Evolutionary conservation across 1,139 yeast genomes (phyloP).

Genomic region (Candida sanyaensis): DNA sequence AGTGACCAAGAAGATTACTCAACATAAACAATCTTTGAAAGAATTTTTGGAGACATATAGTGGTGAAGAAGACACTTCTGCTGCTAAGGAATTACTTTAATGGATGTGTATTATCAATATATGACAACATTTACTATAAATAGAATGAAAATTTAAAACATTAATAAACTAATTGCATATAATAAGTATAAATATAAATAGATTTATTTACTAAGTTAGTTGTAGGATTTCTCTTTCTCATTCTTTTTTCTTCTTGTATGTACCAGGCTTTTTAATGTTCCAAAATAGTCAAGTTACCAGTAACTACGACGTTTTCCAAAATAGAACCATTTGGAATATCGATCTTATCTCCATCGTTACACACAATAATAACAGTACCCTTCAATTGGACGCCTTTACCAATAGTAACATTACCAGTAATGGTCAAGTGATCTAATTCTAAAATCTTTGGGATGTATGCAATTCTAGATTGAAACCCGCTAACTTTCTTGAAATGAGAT

Average conservation of each 20-base stretch:
- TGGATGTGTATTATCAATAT: not conserved
- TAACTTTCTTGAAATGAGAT: slow-evolving; percentile 92
- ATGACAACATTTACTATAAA: not conserved
- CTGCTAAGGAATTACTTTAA: slow-evolving; percentile 34
- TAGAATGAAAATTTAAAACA: not conserved
- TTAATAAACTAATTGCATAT: not conserved
- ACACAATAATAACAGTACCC: slow-evolving; percentile 97
- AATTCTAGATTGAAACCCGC: slow-evolving; percentile 85
- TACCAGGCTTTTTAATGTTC: slow-evolving; percentile 61
- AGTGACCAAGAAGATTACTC: slow-evolving; percentile 51
- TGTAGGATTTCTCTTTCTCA: not conserved
- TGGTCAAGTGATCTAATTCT: slow-evolving; percentile 95
- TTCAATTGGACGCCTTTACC: slow-evolving; percentile 90
- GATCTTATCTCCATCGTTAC: slow-evolving; percentile 95
- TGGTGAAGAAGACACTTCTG: slow-evolving; percentile 52
- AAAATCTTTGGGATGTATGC: slow-evolving; percentile 95
- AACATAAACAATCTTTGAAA: slow-evolving; percentile 49
- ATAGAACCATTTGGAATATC: slow-evolving; percentile 96
- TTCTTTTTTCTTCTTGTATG: not conserved
- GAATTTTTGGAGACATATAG: slow-evolving; percentile 26
- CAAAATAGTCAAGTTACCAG: slow-evolving; percentile 93
- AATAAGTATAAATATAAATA: not conserved
- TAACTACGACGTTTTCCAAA: slow-evolving; percentile 93
- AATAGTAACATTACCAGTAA: slow-evolving; percentile 91
- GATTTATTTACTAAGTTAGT: not conserved